These are phyloP conservation scores for Cyclospora cayetanensis DNA, from an alignment of 169 alveolate species.

Conservation along the genomic window DNA sequence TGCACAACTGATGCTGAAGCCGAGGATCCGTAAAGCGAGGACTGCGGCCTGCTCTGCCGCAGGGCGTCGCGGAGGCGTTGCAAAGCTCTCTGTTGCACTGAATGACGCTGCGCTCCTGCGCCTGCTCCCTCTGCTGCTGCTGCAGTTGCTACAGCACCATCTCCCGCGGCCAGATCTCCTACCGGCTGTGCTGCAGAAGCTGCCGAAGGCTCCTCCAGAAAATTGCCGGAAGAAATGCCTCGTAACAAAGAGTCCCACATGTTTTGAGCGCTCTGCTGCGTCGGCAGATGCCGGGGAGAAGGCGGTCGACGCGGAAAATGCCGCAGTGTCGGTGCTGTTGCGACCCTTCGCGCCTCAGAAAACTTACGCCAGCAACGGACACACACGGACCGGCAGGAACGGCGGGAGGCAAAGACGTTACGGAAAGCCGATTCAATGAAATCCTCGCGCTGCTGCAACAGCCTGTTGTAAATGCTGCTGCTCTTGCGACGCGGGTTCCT, in stretches of 20 bases:
- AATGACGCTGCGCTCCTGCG: neutral
- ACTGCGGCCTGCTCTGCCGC: neutral
- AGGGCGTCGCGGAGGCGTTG: neutral
- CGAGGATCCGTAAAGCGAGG: neutral
- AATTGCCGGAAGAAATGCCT: neutral
- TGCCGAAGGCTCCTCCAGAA: neutral
- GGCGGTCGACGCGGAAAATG: neutral
- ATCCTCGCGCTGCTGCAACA: too few species aligned
- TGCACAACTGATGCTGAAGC: neutral
- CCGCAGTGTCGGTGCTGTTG: neutral
- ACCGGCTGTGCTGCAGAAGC: neutral
- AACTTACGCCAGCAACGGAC: neutral
- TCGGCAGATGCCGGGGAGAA: neutral
- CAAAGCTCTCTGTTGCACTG: too few species aligned
- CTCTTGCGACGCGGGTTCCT: too few species aligned
- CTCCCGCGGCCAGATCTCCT: neutral
- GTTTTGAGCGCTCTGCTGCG: too few species aligned
- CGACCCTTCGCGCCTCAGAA: neutral
- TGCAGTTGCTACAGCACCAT: neutral
- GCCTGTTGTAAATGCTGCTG: too few species aligned
- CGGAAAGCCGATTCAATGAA: too few species aligned
- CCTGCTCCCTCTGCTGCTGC: neutral
- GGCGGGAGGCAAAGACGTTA: too few species aligned
- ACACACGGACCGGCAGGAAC: neutral
- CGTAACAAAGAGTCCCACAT: neutral